Percentiles rank a stretch among this genome's conserved stretches.
These are phyloP conservation scores for Xylaria grammica DNA, from an alignment of 495 filamentous ascomycete genomes.

Conservation along the genomic window DNA sequence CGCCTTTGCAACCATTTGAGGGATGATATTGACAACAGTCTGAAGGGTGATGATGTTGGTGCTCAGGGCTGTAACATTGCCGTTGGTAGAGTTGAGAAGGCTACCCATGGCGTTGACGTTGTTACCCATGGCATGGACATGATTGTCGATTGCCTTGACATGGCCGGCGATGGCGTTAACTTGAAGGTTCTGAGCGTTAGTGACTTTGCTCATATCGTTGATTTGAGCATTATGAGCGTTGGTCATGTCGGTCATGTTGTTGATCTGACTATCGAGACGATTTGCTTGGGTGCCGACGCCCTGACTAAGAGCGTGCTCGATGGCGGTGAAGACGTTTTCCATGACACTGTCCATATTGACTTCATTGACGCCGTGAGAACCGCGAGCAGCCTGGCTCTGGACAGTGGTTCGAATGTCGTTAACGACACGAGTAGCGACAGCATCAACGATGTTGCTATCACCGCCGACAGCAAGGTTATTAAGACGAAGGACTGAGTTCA, in stretches of 20 bases:
- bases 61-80: slow-evolving; percentile 28
- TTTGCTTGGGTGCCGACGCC: slow-evolving; percentile 21
- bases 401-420: slow-evolving; percentile 29
- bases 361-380: slow-evolving; percentile 11
- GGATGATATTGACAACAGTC: slow-evolving; percentile 34
- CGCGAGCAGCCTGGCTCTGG: slow-evolving; percentile 19
- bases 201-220: slow-evolving; percentile 4
- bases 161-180: slow-evolving; percentile 33
- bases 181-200: slow-evolving; percentile 26
- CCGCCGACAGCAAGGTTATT: slow-evolving; percentile 25
- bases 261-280: slow-evolving; percentile 17
- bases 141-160: slow-evolving; percentile 33
- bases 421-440: slow-evolving; percentile 25
- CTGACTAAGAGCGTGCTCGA: slow-evolving; percentile 23
- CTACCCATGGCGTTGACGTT: slow-evolving; percentile 32
- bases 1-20: slow-evolving; percentile 24
- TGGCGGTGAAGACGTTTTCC: slow-evolving; percentile 28
- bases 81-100: slow-evolving; percentile 37
- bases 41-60: slow-evolving; percentile 30
- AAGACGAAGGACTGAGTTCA: slow-evolving; percentile 23
- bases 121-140: slow-evolving; percentile 36
- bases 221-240: slow-evolving; percentile 13
- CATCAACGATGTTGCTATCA: slow-evolving; percentile 20
- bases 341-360: slow-evolving; percentile 29
- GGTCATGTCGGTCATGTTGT: not conserved